Evolutionary conservation across 352 stramenopile genomes (phyloP).

Genomic region (Globisporangium cystogenes): DNA sequence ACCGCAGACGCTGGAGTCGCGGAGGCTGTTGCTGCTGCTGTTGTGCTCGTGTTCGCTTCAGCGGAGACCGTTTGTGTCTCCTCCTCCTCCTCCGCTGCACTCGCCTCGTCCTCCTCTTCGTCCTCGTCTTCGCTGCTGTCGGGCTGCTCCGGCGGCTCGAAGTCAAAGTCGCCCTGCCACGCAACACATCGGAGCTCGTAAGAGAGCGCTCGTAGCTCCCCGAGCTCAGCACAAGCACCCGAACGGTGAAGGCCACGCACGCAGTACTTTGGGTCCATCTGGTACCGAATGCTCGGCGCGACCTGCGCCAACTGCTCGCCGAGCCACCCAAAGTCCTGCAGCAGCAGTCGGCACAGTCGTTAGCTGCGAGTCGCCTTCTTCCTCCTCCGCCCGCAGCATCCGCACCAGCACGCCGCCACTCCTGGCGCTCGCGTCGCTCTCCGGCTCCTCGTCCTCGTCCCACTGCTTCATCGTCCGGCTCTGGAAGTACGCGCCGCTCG

Average conservation of each 20-base stretch:
- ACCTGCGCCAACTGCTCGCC: slow-evolving; percentile 44
- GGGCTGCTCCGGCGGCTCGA: slow-evolving; percentile 16
- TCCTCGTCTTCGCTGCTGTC: slow-evolving; percentile 11
- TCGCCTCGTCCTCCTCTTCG: slow-evolving; percentile 6
- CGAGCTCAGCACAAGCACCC: too few species aligned
- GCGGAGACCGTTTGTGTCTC: neutral
- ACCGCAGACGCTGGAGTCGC: neutral
- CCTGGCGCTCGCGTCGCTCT: slow-evolving; percentile 6
- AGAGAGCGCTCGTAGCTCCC: too few species aligned
- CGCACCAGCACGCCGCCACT: slow-evolving; percentile 32
- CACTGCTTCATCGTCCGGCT: slow-evolving; percentile 60
- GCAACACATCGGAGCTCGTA: neutral
- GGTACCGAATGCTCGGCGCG: slow-evolving; percentile 43
- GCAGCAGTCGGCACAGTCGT: slow-evolving; percentile 2
- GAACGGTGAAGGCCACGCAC: slow-evolving; percentile 23
- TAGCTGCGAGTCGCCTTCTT: neutral
- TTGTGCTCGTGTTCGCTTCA: slow-evolving; percentile 1
- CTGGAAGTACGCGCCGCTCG: slow-evolving; percentile 50
- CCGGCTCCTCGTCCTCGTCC: slow-evolving; percentile 44
- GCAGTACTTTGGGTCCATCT: slow-evolving; percentile 72
- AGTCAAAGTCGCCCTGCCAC: slow-evolving; percentile 34
- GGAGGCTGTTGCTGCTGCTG: neutral
- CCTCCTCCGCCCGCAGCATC: neutral
- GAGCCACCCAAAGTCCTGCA: slow-evolving; percentile 68
- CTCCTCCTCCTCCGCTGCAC: neutral